These are phyloP conservation scores for Ceratobasidium theobromae DNA, from an alignment of 1,284 basidiomycete genomes.

Conservation along the genomic window DNA sequence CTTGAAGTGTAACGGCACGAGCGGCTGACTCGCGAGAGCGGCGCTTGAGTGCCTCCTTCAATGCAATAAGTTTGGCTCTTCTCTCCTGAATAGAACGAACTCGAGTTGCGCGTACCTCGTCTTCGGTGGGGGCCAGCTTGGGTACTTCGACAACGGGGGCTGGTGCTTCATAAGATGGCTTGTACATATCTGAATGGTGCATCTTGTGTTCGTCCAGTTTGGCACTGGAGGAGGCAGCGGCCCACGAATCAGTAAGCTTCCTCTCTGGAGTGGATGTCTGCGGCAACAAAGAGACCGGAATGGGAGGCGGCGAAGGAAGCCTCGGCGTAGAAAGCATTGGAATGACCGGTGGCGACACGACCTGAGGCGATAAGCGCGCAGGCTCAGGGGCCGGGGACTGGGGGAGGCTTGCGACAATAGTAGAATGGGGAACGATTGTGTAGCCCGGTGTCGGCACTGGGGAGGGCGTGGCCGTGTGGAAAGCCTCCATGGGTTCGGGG, in stretches of 20 bases:
- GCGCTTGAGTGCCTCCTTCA: too few relatives aligned
- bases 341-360: not conserved
- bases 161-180: slow-evolving; percentile 24
- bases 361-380: not conserved
- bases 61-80: not conserved
- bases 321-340: slow-evolving; percentile 8
- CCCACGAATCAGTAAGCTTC: slow-evolving; percentile 15
- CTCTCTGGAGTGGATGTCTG: not conserved
- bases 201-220: slow-evolving; percentile 26
- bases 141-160: not conserved
- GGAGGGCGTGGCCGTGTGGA: slow-evolving; percentile 32
- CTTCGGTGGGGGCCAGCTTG: not conserved
- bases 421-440: slow-evolving; percentile 27
- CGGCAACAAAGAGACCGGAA: slow-evolving; percentile 9
- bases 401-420: slow-evolving; percentile 26
- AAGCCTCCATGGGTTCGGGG: slow-evolving; percentile 19
- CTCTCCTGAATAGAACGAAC: slow-evolving; percentile 16
- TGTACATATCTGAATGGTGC: slow-evolving; percentile 30
- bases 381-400: slow-evolving; percentile 11
- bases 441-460: slow-evolving; percentile 18
- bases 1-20: slow-evolving; percentile 5
- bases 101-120: not conserved
- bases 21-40: not conserved
- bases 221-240: slow-evolving; percentile 10
- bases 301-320: slow-evolving; percentile 23